Conservation (phyloP, 2,329 filamentous ascomycete genomes). For the Helminthosporium solani region DNA sequence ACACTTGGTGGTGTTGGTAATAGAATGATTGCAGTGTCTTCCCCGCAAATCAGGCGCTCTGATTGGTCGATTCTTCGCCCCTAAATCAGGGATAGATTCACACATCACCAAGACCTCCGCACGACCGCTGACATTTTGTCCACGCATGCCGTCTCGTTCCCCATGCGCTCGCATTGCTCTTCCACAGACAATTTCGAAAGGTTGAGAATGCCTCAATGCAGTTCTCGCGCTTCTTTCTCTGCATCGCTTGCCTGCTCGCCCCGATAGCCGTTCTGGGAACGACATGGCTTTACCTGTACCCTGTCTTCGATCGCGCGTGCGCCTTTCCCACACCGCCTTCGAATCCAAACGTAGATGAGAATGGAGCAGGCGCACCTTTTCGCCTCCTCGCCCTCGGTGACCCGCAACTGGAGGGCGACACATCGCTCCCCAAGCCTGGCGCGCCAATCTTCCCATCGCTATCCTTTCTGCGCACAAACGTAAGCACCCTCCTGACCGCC, state of each 20-base stretch:
- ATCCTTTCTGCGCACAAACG: conserved; percentile 34
- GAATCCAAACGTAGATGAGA: conserved; percentile 1
- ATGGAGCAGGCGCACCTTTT: conserved; percentile 67
- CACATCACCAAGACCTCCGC: conserved; percentile 2
- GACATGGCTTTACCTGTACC: conserved; percentile 84
- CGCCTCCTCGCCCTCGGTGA: conserved; percentile 85
- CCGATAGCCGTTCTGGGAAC: conserved; percentile 70
- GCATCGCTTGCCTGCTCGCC: conserved; percentile 53
- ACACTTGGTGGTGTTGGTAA: background rate
- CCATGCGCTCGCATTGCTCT: background rate
- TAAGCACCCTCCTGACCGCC: conserved; percentile 15
- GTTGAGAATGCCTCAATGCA: conserved; percentile 51
- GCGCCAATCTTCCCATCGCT: conserved; percentile 43
- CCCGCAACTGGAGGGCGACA: conserved; percentile 91
- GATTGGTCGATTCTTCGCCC: conserved; percentile 1
- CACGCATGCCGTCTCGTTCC: conserved; percentile 3
- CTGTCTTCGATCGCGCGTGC: conserved; percentile 71
- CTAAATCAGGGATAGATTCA: background rate
- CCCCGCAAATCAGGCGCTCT: conserved; percentile 7
- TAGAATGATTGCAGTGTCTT: background rate
- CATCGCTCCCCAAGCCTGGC: conserved; percentile 63
- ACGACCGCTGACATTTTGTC: conserved; percentile 1
- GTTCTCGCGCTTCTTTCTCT: conserved; percentile 49
- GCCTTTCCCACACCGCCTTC: conserved; percentile 63
- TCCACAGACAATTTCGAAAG: background rate